Conservation (phyloP, 345 rosid genomes). For the Psidium guajava region DNA sequence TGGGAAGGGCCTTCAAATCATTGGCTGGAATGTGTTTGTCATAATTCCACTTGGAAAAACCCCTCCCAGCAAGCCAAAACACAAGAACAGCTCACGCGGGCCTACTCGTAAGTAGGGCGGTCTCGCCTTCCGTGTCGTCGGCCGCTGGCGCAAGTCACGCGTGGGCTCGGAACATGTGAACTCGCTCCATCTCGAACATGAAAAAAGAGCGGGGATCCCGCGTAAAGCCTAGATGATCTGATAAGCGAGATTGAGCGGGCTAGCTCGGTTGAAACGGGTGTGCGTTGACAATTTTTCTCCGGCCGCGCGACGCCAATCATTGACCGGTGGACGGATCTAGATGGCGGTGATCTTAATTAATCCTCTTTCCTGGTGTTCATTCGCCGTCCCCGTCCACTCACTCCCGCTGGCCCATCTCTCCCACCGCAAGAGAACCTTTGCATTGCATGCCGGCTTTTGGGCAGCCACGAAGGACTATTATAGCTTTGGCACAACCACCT, state of each 20-base stretch:
- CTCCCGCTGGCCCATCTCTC: background rate
- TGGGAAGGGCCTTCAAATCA: background rate
- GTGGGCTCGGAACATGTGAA: fast-evolving
- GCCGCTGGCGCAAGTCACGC: too few relatives aligned
- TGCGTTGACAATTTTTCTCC: background rate
- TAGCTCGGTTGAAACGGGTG: background rate
- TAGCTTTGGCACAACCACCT: background rate
- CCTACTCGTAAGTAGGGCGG: too few relatives aligned
- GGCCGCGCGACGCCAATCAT: background rate
- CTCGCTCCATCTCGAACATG: background rate
- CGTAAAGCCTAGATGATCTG: background rate
- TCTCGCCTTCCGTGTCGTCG: too few relatives aligned
- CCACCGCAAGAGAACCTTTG: background rate
- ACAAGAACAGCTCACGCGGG: too few relatives aligned
- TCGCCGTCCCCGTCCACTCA: background rate
- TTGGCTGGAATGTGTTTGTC: background rate
- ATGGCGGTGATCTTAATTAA: too few relatives aligned
- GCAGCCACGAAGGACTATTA: background rate
- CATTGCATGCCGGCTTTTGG: background rate
- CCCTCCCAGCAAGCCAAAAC: too few relatives aligned
- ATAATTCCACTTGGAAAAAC: too few relatives aligned
- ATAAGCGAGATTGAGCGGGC: background rate
- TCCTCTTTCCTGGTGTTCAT: background rate
- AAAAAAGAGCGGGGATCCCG: background rate
- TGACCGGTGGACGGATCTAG: background rate